Conservation (phyloP, 2,329 filamentous ascomycete species). For the Botrytis pseudocinerea region DNA sequence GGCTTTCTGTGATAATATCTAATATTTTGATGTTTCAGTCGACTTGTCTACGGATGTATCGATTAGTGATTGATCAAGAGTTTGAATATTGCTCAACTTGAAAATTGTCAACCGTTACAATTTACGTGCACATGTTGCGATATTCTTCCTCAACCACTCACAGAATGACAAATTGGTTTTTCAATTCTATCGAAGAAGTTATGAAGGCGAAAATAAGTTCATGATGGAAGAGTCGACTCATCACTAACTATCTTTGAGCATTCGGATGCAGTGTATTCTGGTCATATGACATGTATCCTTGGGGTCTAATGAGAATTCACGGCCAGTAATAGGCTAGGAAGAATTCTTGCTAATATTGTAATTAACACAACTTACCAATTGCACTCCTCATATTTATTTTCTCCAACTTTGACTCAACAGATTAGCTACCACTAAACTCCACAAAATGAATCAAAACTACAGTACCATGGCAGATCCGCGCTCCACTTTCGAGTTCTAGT, state of each 20-base stretch:
- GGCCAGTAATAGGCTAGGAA: neutral
- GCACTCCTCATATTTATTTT: neutral
- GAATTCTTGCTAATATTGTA: neutral
- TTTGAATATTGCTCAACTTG: neutral
- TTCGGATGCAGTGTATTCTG: neutral
- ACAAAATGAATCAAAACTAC: neutral
- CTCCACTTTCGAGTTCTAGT: neutral
- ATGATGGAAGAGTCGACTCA: neutral
- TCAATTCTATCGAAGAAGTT: neutral
- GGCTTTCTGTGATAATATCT: neutral
- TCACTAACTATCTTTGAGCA: neutral
- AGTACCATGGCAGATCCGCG: fast-evolving
- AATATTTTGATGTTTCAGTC: neutral
- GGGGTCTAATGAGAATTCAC: fast-evolving
- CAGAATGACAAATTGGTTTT: neutral
- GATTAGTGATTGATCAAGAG: neutral
- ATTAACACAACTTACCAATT: neutral
- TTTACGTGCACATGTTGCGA: neutral
- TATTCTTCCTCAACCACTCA: neutral
- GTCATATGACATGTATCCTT: neutral
- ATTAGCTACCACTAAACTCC: neutral
- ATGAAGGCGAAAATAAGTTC: neutral
- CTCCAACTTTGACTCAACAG: neutral
- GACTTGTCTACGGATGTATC: neutral
- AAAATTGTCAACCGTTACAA: neutral